Base-by-base conservation (phyloP, 148 eudicot genomes). In the Oxyria digyna region DNA sequence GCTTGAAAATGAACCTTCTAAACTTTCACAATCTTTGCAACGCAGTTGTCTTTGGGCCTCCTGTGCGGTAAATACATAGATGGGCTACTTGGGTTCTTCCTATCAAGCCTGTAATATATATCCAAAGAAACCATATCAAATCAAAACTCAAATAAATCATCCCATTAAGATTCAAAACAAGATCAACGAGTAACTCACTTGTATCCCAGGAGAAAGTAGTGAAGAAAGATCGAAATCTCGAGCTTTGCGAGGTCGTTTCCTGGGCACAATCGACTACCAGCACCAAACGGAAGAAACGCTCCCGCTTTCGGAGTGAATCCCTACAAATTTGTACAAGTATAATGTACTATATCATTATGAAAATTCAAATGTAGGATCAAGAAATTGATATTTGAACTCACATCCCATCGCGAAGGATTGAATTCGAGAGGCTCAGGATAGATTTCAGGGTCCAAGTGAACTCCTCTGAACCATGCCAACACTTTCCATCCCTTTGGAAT, bases 241-340 rank as follows among this genome's bases (percentile, higher is more conserved):
- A 94, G 86, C 85, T 90, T 90, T 0, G 98, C 98, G 4, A 93
- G 96, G 49, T 93, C 98, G 62, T 93, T 90, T 74, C 98, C 98
- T 0, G 98, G 98, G 64, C 98, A 94, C 67, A 84, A 21, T 49
- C 90, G 80, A 74, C 83, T 81, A 71, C 98, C 98, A 21, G 81
- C 86, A 17, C 97, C 96, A 69, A 94, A 94, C 3, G 98, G 98
- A 20, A 88, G 78, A 70, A 85, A 88, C 3, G 89, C 70, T 69
- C 98, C 98, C 32, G 84, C 89, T 69, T 84, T 90, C 1, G 96
- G 92, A 64, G 76, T 76, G 18, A 78, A 71, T 40, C 74, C 80
- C 98, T 93, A 32, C 42, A 46, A 42, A 68, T 40, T 45, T n/a
- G 8, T 46, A 46, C 7, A 38, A 12, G 43, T 14, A 45, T 17